Conservation (phyloP, 352 stramenopile genomes). For the Globisporangium lucens region DNA sequence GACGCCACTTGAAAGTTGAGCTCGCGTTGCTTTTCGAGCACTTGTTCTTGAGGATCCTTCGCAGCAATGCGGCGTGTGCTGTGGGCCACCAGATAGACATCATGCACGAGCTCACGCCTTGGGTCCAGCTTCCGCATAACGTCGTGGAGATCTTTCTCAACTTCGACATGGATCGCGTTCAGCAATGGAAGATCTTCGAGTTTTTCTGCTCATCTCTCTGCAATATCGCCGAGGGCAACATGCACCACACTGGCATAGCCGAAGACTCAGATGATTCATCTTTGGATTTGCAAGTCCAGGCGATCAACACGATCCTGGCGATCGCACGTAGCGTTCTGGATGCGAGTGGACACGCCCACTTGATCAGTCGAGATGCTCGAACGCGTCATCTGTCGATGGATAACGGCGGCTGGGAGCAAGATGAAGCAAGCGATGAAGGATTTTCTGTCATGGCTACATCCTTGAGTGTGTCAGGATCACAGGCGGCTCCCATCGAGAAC, state of each 20-base stretch:
- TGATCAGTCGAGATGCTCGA: constrained; percentile 79
- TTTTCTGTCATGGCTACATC: not conserved
- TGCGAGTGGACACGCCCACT: constrained; percentile 75
- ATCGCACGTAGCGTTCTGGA: constrained; percentile 86
- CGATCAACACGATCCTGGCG: constrained; percentile 70
- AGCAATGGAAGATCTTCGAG: constrained; percentile 89
- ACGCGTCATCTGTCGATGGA: constrained; percentile 82
- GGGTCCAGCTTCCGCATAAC: constrained; percentile 83
- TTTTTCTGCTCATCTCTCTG: constrained; percentile 74
- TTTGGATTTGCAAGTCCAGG: constrained; percentile 50
- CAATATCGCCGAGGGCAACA: constrained; percentile 63
- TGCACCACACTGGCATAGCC: constrained; percentile 15
- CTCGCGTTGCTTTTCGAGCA: constrained; percentile 81
- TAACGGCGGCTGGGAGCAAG: constrained; percentile 80
- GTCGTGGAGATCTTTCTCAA: constrained; percentile 88
- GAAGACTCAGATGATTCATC: constrained; percentile 40
- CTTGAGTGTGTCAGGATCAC: not conserved
- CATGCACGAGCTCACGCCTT: constrained; percentile 73
- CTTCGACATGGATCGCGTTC: constrained; percentile 83
- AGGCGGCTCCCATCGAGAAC: not conserved
- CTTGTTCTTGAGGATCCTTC: constrained; percentile 71
- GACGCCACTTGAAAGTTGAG: constrained; percentile 79
- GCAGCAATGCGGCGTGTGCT: constrained; percentile 39
- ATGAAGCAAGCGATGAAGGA: constrained; percentile 39
- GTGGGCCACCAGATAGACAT: constrained; percentile 68